These are phyloP conservation scores for Ustilago loliicola DNA, from an alignment of 1,284 basidiomycete genomes.

Conservation along the genomic window DNA sequence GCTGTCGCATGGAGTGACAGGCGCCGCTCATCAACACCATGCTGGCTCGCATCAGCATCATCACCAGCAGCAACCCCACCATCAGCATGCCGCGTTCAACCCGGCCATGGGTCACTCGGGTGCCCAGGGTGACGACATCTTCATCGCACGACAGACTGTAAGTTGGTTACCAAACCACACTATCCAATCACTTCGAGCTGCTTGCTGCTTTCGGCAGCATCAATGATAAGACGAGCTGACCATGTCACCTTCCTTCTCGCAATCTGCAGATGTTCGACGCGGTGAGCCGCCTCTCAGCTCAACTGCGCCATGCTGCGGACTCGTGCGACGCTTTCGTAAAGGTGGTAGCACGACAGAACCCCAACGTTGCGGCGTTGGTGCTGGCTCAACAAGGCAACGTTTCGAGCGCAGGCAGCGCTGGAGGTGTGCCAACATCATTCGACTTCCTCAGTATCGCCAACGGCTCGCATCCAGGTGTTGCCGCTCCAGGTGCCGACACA, in stretches of 20 bases:
- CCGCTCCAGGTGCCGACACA: constrained; percentile 34
- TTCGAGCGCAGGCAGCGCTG: constrained; percentile 27
- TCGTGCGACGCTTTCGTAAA: constrained; percentile 59
- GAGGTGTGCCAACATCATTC: constrained; percentile 42
- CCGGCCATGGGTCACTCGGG: constrained; percentile 43
- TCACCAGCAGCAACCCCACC: constrained; percentile 44
- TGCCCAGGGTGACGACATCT: constrained; percentile 51
- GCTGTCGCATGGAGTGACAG: constrained; percentile 48
- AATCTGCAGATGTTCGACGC: constrained; percentile 53
- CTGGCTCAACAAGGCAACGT: constrained; percentile 53
- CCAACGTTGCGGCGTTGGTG: constrained; percentile 55
- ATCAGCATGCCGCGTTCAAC: constrained; percentile 51
- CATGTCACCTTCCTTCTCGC: not conserved
- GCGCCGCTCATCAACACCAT: constrained; percentile 50
- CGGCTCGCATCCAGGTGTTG: constrained; percentile 37
- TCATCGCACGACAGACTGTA: constrained; percentile 51
- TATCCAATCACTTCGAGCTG: not conserved
- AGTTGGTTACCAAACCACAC: constrained; percentile 15
- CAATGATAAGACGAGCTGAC: constrained; percentile 2
- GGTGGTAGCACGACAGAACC: constrained; percentile 54
- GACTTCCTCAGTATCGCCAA: constrained; percentile 53
- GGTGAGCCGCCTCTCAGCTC: constrained; percentile 53
- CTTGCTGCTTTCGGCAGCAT: not conserved
- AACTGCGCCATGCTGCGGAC: constrained; percentile 56
- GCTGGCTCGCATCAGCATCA: constrained; percentile 51